phyloP scores from a whole-genome alignment of 2,329 filamentous ascomycete species.

The Colletotrichum echinochloae region DNA sequence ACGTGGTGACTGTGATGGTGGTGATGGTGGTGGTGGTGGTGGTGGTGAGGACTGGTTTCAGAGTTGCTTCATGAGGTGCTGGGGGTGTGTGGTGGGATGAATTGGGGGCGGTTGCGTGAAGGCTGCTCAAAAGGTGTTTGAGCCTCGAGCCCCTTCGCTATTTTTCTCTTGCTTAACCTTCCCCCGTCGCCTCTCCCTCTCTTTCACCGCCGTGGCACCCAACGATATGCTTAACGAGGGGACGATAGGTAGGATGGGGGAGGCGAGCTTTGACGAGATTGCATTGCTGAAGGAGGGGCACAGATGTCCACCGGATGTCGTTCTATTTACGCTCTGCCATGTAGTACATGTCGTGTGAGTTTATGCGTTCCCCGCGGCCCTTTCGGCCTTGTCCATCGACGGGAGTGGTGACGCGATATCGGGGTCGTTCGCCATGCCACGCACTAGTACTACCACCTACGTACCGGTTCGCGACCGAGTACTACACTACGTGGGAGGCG shows the following conservation, averaged over 20 bases:
- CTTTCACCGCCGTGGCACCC: background rate
- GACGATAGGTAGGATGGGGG: background rate
- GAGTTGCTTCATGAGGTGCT: conserved; percentile 54
- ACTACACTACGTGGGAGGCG: too few relatives aligned
- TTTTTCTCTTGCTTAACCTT: background rate
- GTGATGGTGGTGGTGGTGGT: conserved; percentile 3
- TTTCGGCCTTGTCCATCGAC: background rate
- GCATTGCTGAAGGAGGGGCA: background rate
- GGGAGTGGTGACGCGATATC: background rate
- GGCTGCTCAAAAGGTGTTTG: conserved; percentile 19
- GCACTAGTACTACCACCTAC: background rate
- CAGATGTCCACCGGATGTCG: background rate
- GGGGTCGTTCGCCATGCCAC: background rate
- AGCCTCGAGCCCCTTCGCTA: conserved; percentile 2
- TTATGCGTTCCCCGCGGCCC: background rate
- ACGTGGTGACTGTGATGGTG: background rate
- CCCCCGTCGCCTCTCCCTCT: background rate
- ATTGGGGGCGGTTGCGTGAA: conserved; percentile 10
- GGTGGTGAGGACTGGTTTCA: conserved; percentile 51
- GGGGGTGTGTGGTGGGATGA: conserved; percentile 39
- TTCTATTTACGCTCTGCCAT: background rate
- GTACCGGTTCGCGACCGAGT: background rate
- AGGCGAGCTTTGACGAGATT: background rate
- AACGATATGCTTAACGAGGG: conserved; percentile 9
- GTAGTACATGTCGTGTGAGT: background rate